phyloP scores from a whole-genome alignment of 106 monocot genomes.

The Cymbidium sinense region DNA sequence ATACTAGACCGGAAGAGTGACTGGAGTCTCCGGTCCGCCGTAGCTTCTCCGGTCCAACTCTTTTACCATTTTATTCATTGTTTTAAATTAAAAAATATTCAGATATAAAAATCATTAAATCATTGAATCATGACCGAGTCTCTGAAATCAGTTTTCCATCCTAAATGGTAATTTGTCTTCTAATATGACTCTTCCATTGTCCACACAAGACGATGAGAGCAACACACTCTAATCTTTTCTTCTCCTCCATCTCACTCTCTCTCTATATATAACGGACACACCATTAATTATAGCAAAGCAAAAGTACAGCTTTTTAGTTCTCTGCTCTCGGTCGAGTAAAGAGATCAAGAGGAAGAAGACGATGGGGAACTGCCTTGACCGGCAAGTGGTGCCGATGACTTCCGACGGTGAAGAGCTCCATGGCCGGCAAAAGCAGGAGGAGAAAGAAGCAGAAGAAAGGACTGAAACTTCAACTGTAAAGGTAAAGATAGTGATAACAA shows the following conservation, averaged over 20 bases:
- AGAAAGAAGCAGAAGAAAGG: neutral
- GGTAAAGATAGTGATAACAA: slow-evolving; percentile 1
- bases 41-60: too few species aligned
- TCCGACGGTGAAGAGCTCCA: neutral
- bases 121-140: neutral
- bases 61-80: neutral
- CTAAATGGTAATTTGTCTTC: neutral
- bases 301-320: too few species aligned
- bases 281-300: too few species aligned
- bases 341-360: neutral
- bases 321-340: neutral
- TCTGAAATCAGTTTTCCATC: neutral
- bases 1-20: too few species aligned
- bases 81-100: neutral
- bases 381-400: neutral
- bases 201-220: too few species aligned
- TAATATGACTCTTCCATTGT: too few species aligned
- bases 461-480: neutral
- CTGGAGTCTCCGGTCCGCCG: too few species aligned
- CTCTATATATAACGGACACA: too few species aligned
- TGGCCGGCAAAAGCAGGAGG: neutral
- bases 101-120: neutral
- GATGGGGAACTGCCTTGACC: neutral
- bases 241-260: too few species aligned
- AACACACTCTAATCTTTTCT: too few species aligned